Conservation (phyloP, 1,284 basidiomycete species). For the Rhodotorula sp. region DNA sequence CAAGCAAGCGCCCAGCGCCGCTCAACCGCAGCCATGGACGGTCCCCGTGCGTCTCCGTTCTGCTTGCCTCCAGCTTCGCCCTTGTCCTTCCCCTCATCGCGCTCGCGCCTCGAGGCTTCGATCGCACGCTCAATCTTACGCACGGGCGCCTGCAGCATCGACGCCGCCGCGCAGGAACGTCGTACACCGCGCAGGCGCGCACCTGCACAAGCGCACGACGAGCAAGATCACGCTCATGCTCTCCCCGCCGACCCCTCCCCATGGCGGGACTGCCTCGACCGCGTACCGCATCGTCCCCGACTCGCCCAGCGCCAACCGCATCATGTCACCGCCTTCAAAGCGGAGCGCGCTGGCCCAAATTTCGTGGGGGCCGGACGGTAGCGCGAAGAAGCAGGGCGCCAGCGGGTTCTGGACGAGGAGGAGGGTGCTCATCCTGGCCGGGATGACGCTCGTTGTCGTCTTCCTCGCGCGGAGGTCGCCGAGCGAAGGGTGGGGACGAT, state of each 20-base stretch:
- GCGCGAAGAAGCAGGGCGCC: background rate
- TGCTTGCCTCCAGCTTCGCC: background rate
- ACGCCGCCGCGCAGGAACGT: constrained; percentile 1
- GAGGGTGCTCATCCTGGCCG: background rate
- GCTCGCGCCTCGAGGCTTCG: background rate
- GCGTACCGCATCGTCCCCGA: background rate
- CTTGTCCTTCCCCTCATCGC: background rate
- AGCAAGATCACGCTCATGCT: constrained; percentile 6
- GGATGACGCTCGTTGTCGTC: background rate
- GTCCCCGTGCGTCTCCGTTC: background rate
- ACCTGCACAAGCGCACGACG: constrained; percentile 16
- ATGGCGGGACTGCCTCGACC: background rate
- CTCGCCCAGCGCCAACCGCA: background rate
- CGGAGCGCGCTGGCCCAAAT: too few species aligned
- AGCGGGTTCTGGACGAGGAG: background rate
- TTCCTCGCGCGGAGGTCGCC: background rate
- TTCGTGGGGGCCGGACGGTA: background rate
- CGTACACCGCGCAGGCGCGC: background rate
- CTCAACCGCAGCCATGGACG: background rate
- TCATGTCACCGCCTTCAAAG: background rate
- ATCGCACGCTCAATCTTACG: background rate
- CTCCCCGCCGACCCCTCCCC: constrained; percentile 14
- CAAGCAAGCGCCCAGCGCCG: background rate
- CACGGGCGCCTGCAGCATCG: background rate
- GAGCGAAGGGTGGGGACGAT: background rate